Percentiles rank a stretch among this genome's conserved stretches.
Evolutionary conservation across 106 monocot species (phyloP).

Genomic region (Cymbidium sinense): DNA sequence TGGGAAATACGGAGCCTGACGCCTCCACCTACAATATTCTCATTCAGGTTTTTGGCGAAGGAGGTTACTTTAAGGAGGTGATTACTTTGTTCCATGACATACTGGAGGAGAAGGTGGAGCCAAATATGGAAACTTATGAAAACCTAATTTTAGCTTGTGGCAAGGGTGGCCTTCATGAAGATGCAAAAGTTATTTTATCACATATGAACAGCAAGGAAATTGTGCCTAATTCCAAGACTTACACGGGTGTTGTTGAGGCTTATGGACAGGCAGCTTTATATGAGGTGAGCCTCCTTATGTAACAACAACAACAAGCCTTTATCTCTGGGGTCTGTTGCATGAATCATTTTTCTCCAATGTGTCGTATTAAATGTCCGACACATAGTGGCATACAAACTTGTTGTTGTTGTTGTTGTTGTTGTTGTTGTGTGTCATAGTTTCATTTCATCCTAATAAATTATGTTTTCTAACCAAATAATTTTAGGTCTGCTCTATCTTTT

Average conservation of each 20-base stretch:
- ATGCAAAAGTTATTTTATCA: conserved; percentile 61
- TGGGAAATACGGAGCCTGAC: conserved; percentile 69
- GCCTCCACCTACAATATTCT: conserved; percentile 84
- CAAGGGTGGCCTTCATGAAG: conserved; percentile 68
- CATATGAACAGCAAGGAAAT: conserved; percentile 55
- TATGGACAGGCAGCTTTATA: conserved; percentile 80
- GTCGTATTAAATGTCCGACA: no score
- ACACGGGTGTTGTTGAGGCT: conserved; percentile 84
- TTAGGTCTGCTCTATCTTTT: no score
- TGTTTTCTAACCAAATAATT: no score
- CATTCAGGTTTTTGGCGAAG: conserved; percentile 79
- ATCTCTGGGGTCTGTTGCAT: no score
- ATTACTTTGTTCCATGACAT: conserved; percentile 91
- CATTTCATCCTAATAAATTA: no score
- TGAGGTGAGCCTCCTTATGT: conserved; percentile 36
- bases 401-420: no score
- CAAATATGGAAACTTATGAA: conserved; percentile 94
- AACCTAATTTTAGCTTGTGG: conserved; percentile 75
- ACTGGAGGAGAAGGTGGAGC: conserved; percentile 82
- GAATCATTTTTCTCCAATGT: no score
- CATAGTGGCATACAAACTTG: no score
- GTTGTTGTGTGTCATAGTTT: no score
- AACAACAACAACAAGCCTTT: no score
- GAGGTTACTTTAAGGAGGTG: conserved; percentile 94
- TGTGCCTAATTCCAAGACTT: conserved; percentile 75